These are phyloP conservation scores for Marasmius tenuissimus DNA, from an alignment of 1,284 basidiomycete genomes.

Conservation along the genomic window DNA sequence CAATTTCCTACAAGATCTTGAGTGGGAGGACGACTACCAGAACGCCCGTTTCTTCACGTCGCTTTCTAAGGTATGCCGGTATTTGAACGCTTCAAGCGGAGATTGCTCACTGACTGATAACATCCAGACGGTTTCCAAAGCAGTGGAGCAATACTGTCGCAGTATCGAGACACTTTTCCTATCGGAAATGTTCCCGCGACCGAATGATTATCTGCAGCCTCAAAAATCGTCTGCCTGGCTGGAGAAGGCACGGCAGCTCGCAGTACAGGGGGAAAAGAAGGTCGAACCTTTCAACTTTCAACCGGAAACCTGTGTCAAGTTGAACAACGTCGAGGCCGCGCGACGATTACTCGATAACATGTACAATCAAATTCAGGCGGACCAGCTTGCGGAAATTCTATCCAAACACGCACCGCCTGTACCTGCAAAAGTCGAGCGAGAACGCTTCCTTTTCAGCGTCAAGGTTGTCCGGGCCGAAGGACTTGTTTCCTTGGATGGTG, in stretches of 20 bases:
- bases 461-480: conserved; percentile 92
- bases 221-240: conserved; percentile 93
- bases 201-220: conserved; percentile 70
- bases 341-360: conserved; percentile 90
- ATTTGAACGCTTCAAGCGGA: background rate
- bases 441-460: conserved; percentile 87
- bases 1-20: conserved; percentile 83
- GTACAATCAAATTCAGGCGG: conserved; percentile 90
- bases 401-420: conserved; percentile 62
- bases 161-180: conserved; percentile 89
- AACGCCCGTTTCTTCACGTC: conserved; percentile 89
- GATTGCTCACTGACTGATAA: background rate
- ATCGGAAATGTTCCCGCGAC: conserved; percentile 90
- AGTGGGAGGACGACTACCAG: conserved; percentile 92
- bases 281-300: conserved; percentile 94
- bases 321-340: conserved; percentile 97
- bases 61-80: conserved; percentile 68
- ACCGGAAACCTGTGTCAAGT: conserved; percentile 91
- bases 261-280: conserved; percentile 83
- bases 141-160: conserved; percentile 90
- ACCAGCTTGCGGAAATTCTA: conserved; percentile 78
- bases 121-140: conserved; percentile 85
- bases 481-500: conserved; percentile 71
- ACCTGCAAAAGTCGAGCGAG: conserved; percentile 63
- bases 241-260: conserved; percentile 86